Evolutionary conservation across 2,329 filamentous ascomycete species (phyloP).

Genomic region (Cercospora canescens): DNA sequence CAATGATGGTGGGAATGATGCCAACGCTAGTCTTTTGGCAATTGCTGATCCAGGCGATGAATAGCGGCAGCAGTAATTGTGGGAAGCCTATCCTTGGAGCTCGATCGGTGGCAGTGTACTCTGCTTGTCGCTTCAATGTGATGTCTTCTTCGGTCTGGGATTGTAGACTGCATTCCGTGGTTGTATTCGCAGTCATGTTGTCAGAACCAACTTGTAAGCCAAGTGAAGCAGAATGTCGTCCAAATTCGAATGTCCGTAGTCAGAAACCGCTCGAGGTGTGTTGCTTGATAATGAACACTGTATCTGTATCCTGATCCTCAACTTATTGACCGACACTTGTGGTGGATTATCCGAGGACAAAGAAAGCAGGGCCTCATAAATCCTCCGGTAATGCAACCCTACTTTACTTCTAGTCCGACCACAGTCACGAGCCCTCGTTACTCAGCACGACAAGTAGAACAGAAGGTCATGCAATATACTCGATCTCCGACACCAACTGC

Average conservation of each 20-base stretch:
- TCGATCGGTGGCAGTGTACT: neutral
- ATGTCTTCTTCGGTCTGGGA: neutral
- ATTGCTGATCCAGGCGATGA: constrained; percentile 11
- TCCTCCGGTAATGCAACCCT: neutral
- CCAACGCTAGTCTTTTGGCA: constrained; percentile 2
- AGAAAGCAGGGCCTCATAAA: neutral
- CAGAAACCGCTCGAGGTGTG: neutral
- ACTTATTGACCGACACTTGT: neutral
- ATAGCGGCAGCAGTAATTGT: constrained; percentile 1
- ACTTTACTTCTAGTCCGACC: neutral
- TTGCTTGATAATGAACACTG: neutral
- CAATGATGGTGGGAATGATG: neutral
- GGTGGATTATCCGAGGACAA: neutral
- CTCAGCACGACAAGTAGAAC: neutral
- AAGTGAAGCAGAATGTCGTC: neutral
- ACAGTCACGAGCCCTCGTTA: neutral
- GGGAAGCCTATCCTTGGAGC: constrained; percentile 2
- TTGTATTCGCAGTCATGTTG: neutral
- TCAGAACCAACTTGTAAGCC: neutral
- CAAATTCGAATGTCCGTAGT: neutral
- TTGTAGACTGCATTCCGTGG: neutral
- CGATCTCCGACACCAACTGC: neutral
- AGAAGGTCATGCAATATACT: neutral
- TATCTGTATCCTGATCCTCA: neutral
- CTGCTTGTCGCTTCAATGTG: neutral